Evolutionary conservation across 805 yeast species (phyloP).

Genomic region (Ogataea neopini): DNA sequence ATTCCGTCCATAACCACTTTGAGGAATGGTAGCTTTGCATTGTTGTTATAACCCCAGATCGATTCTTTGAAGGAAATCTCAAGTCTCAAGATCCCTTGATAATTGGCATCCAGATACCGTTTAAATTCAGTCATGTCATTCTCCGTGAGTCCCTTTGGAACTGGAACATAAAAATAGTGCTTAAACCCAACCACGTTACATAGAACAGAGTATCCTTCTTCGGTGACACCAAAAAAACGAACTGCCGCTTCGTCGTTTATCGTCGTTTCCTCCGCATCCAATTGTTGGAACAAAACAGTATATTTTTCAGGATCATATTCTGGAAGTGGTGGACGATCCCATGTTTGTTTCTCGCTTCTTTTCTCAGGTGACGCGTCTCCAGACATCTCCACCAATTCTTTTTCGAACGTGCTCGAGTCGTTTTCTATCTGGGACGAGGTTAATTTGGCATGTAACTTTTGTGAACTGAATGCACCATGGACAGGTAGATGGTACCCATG

Average conservation of each 20-base stretch:
- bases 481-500: slow-evolving; percentile 35
- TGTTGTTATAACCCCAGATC: slow-evolving; percentile 91
- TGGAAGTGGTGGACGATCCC: slow-evolving; percentile 58
- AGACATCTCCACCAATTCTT: slow-evolving; percentile 49
- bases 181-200: slow-evolving; percentile 87
- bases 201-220: slow-evolving; percentile 81
- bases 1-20: slow-evolving; percentile 71
- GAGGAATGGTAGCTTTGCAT: slow-evolving; percentile 73
- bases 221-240: slow-evolving; percentile 90
- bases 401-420: slow-evolving; percentile 52
- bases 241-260: slow-evolving; percentile 61
- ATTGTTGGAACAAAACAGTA: slow-evolving; percentile 80
- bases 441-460: slow-evolving; percentile 31
- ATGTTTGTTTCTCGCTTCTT: slow-evolving; percentile 34
- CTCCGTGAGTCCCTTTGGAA: slow-evolving; percentile 72
- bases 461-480: slow-evolving; percentile 26
- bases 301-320: slow-evolving; percentile 47
- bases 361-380: slow-evolving; percentile 24
- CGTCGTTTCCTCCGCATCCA: slow-evolving; percentile 88
- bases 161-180: slow-evolving; percentile 91
- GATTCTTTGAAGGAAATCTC: slow-evolving; percentile 76
- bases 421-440: slow-evolving; percentile 30
- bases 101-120: slow-evolving; percentile 47
- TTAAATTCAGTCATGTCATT: slow-evolving; percentile 52
- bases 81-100: slow-evolving; percentile 61